Percentiles rank a stretch among this genome's conserved stretches.
These are phyloP conservation scores for Parmelia sp. DNA, from an alignment of 495 filamentous ascomycete genomes.

Conservation along the genomic window DNA sequence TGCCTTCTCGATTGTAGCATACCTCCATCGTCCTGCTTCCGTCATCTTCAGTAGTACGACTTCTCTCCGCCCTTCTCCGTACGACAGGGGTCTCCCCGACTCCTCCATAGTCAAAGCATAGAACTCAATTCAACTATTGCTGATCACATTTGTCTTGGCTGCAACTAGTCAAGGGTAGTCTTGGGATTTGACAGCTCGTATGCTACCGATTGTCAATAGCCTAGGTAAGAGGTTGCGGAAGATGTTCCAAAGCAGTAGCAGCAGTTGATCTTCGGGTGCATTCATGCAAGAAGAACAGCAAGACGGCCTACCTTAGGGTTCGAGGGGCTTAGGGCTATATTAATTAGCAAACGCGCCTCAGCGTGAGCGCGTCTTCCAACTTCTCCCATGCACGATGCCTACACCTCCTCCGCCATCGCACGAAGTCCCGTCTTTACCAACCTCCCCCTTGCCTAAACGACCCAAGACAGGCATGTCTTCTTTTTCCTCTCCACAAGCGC, in stretches of 20 bases:
- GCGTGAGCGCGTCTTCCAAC: constrained; percentile 8
- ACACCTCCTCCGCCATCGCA: constrained; percentile 22
- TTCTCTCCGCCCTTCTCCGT: not conserved
- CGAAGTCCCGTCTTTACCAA: constrained; percentile 46
- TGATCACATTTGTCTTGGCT: not conserved
- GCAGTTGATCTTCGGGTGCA: not conserved
- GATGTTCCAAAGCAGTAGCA: not conserved
- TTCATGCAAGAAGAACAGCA: too few relatives aligned
- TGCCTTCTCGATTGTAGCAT: not conserved
- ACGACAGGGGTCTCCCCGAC: too few relatives aligned
- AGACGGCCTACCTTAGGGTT: too few relatives aligned
- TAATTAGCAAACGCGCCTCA: too few relatives aligned
- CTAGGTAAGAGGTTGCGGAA: not conserved
- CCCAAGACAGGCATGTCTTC: constrained; percentile 41
- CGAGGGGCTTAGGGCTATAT: constrained; percentile 10
- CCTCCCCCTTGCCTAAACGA: constrained; percentile 61
- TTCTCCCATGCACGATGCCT: constrained; percentile 11
- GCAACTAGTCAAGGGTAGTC: not conserved
- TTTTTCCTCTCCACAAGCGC: constrained; percentile 30
- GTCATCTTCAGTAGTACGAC: not conserved
- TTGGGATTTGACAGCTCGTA: not conserved
- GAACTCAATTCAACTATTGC: not conserved
- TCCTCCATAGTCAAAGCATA: not conserved
- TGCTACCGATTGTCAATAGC: not conserved
- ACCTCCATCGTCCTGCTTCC: not conserved